A percentile compares a stretch with the other conserved stretches of the same genome.
phyloP scores from a whole-genome alignment of 768 basidiomycete species.

The Hemileccinum impolitum region DNA sequence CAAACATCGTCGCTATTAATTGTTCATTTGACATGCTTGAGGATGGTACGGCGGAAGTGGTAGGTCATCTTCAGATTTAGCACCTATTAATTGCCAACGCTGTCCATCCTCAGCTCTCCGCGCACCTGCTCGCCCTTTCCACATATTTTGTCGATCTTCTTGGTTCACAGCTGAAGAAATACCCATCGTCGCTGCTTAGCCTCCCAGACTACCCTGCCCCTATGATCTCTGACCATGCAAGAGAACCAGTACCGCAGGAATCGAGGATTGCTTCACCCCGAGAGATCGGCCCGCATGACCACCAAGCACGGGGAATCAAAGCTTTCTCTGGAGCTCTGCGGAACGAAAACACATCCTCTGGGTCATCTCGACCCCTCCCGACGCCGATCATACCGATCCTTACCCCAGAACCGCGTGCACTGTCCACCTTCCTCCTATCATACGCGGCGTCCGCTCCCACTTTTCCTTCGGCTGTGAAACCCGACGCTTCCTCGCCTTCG shows the following conservation, averaged over 20 bases:
- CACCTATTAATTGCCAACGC: constrained; percentile 23
- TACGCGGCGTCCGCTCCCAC: constrained; percentile 4
- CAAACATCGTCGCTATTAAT: constrained; percentile 71
- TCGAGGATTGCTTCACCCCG: background rate
- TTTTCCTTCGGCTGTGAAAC: background rate
- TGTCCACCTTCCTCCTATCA: constrained; percentile 60
- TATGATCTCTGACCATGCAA: background rate
- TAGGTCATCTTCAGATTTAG: constrained; percentile 9
- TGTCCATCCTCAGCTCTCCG: constrained; percentile 27
- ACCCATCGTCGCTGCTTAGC: constrained; percentile 24
- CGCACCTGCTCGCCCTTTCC: constrained; percentile 21
- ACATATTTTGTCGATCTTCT: constrained; percentile 34
- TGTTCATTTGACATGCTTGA: constrained; percentile 79
- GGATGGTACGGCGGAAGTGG: constrained; percentile 60
- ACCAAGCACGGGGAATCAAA: background rate
- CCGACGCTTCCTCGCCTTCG: background rate
- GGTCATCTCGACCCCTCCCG: constrained; percentile 16
- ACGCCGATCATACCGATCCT: constrained; percentile 87
- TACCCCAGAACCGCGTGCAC: constrained; percentile 69
- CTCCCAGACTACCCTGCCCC: constrained; percentile 23
- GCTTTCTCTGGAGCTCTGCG: background rate
- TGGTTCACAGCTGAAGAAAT: constrained; percentile 27
- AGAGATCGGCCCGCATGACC: constrained; percentile 3
- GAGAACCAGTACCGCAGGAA: background rate
- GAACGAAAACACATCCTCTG: background rate